Evolutionary conservation across 257 asterid genomes (phyloP).

Genomic region (Salvia miltiorrhiza): DNA sequence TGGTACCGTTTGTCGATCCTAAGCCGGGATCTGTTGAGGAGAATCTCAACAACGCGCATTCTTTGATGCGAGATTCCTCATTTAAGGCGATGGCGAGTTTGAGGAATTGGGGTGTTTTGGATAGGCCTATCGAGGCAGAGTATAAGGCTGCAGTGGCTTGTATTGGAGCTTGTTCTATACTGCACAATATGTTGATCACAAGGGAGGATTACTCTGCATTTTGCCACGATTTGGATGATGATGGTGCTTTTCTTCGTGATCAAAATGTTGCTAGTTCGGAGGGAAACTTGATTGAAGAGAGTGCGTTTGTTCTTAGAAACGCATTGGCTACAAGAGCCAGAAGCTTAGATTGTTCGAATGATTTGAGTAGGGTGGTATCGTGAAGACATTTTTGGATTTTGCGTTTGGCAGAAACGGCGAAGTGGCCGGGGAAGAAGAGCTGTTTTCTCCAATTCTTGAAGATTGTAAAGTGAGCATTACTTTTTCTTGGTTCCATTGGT

Average conservation of each 20-base stretch:
- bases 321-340: conserved; percentile 47
- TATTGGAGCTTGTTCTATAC: conserved; percentile 76
- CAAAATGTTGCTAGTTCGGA: conserved; percentile 19
- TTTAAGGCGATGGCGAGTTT: conserved; percentile 50
- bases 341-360: conserved; percentile 8
- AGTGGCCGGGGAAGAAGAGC: neutral
- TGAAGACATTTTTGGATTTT: neutral
- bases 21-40: conserved; percentile 44
- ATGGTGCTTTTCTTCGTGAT: neutral
- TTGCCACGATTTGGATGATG: conserved; percentile 43
- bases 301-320: conserved; percentile 38
- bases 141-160: conserved; percentile 60
- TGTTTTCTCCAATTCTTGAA: neutral
- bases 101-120: conserved; percentile 73
- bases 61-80: conserved; percentile 33
- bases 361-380: neutral
- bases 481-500: neutral
- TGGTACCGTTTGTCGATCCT: conserved; percentile 49
- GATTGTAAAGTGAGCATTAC: conserved; percentile 7
- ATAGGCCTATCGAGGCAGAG: conserved; percentile 39
- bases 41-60: conserved; percentile 45
- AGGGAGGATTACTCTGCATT: conserved; percentile 82
- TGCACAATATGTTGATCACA: conserved; percentile 74
- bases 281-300: conserved; percentile 22
- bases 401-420: neutral